Conservation (phyloP, 306 rosid species). For the Prunus kanzakura region DNA sequence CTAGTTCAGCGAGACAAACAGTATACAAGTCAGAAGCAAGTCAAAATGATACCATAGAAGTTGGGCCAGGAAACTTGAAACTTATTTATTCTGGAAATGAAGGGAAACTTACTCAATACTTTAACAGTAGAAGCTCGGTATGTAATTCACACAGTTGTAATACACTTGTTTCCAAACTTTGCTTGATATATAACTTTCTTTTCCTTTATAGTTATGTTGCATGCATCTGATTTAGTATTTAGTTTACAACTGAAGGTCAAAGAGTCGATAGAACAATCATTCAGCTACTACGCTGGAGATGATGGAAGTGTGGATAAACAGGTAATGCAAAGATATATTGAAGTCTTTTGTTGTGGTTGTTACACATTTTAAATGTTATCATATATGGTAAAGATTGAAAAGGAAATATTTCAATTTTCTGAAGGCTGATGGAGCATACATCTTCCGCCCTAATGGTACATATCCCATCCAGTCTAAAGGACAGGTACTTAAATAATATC, state of each 20-base stretch:
- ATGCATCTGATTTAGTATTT: background rate
- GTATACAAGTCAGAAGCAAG: constrained; percentile 16
- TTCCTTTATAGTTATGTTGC: background rate
- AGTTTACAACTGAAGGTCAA: constrained; percentile 21
- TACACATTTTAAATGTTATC: background rate
- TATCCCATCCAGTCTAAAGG: constrained; percentile 19
- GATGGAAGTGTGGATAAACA: constrained; percentile 28
- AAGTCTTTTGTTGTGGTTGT: background rate
- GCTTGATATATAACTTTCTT: background rate
- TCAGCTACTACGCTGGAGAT: constrained; percentile 34
- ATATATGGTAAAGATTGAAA: background rate
- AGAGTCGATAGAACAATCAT: constrained; percentile 25
- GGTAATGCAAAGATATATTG: constrained; percentile 12
- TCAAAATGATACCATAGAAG: constrained; percentile 23
- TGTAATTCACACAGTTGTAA: background rate
- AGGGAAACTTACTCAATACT: constrained; percentile 33
- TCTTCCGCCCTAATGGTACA: constrained; percentile 38
- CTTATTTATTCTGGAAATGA: constrained; percentile 34
- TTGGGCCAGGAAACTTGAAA: constrained; percentile 38
- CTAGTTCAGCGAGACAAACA: constrained; percentile 20
- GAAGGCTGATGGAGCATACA: constrained; percentile 43
- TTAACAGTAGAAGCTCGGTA: constrained; percentile 34
- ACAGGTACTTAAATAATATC: constrained; percentile 13
- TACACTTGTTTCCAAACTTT: background rate
- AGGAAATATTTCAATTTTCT: background rate